Base-by-base conservation (phyloP, 2,329 filamentous ascomycete species). In the Fusarium sp. region DNA sequence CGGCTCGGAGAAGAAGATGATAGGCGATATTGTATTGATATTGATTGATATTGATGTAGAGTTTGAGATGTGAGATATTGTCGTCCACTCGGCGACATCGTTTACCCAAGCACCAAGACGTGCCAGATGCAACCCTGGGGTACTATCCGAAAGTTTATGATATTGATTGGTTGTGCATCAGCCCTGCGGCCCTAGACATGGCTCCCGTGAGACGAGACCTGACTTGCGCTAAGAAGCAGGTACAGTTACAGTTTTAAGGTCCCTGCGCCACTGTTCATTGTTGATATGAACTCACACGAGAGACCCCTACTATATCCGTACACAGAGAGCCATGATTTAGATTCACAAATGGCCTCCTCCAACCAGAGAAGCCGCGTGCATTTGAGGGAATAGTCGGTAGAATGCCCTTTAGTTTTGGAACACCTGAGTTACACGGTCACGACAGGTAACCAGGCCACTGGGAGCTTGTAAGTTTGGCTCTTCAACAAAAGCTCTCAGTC, bases 191-290 rank as follows among this genome's bases (percentile, higher is more conserved):
- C 44, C 47, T 44, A 53, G 52, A 48, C 18, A 37, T 52, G 41
- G 66, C 43, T 70, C 56, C 66, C 50, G 66, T 39, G 18, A 62
- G 57, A 43, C 31, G 12, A 35, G 24, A 26, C 48, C 13, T 23
- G 24, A 31, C 28, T 42, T 48, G 49, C 66, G 58, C 66, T 69
- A 69, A 54, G 39, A 67, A 67, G 42, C 55, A 69, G 66, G 66
- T 52, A 70, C 50, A 23, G 37, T 42, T 46, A 20, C 21, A 49
- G 39, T 9, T 47, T 21, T 7, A 24, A 35, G 33, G 39, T 50
- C 13, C 23, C 48, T 35, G 33, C 31, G 42, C 38, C 60, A 66
- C 49, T 38, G 28, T 42, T 61, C 35, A 48, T 43, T 21, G 6
- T 38, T 23, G 24, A 11, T 26, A 38, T 26, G 10, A 26, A 38